Percentiles rank a stretch among this genome's conserved stretches.
Evolutionary conservation across 768 basidiomycete species (phyloP).

Genomic region (Cubamyces sp.): DNA sequence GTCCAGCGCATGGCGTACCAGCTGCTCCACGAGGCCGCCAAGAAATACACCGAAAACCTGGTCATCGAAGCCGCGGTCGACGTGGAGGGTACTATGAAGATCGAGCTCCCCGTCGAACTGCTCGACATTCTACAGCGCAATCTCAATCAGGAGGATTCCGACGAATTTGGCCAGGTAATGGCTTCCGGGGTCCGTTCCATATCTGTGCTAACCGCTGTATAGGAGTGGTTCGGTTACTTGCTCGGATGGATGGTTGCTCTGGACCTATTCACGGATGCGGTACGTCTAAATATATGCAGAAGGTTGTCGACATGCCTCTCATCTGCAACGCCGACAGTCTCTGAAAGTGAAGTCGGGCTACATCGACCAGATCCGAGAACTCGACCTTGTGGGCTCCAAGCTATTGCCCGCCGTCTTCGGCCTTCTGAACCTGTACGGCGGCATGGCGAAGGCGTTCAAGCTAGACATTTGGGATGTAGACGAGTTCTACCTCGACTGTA

Average conservation of each 20-base stretch:
- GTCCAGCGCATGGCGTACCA: slow-evolving; percentile 82
- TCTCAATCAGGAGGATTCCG: slow-evolving; percentile 45
- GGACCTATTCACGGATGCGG: slow-evolving; percentile 82
- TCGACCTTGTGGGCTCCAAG: slow-evolving; percentile 60
- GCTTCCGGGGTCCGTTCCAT: slow-evolving; percentile 3
- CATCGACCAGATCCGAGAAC: slow-evolving; percentile 79
- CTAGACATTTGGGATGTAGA: slow-evolving; percentile 87
- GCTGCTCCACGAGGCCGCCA: slow-evolving; percentile 69
- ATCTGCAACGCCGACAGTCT: slow-evolving; percentile 54
- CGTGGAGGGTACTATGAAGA: slow-evolving; percentile 54
- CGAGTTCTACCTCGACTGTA: slow-evolving; percentile 78
- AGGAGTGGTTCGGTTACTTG: slow-evolving; percentile 66
- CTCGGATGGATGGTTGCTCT: slow-evolving; percentile 90
- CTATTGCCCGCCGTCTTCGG: slow-evolving; percentile 77
- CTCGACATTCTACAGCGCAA: slow-evolving; percentile 60
- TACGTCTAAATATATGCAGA: slow-evolving; percentile 43
- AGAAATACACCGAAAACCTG: slow-evolving; percentile 76
- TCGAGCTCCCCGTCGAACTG: slow-evolving; percentile 69
- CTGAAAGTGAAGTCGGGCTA: slow-evolving; percentile 85
- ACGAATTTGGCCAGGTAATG: slow-evolving; percentile 44
- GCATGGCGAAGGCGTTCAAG: slow-evolving; percentile 70
- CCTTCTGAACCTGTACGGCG: slow-evolving; percentile 68
- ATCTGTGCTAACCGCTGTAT: slow-evolving; percentile 7
- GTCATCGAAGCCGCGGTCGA: slow-evolving; percentile 90
- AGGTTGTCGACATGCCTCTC: background rate